These are phyloP conservation scores for Tylopilus sp. DNA, from an alignment of 1,284 basidiomycete genomes.

Conservation along the genomic window DNA sequence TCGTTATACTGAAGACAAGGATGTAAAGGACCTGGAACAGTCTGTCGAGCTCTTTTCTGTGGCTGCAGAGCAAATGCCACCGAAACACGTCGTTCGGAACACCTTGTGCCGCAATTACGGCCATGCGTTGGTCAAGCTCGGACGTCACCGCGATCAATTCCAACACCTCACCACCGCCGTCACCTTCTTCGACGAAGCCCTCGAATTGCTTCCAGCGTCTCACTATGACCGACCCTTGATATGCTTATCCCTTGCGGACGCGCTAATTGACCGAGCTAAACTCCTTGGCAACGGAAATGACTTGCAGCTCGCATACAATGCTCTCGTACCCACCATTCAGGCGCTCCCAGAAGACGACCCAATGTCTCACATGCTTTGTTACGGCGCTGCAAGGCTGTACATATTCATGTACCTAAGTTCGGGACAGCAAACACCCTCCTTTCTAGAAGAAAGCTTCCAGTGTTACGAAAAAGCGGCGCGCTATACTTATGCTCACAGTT, in stretches of 20 bases:
- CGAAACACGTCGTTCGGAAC: constrained; percentile 8
- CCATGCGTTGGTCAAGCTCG: constrained; percentile 8
- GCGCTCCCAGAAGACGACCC: constrained; percentile 10
- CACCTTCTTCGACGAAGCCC: constrained; percentile 7
- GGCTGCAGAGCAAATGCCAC: constrained; percentile 14
- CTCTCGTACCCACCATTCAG: neutral
- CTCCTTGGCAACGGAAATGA: neutral
- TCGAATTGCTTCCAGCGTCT: constrained; percentile 6
- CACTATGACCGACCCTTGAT: constrained; percentile 12
- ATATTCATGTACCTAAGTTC: neutral
- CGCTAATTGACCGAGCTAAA: constrained; percentile 1
- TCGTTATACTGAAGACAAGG: constrained; percentile 1
- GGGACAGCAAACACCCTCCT: neutral
- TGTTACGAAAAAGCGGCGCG: constrained; percentile 13
- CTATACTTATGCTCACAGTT: constrained; percentile 1
- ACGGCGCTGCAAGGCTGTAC: neutral
- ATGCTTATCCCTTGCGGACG: constrained; percentile 4
- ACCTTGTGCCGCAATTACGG: constrained; percentile 16
- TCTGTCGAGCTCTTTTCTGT: constrained; percentile 12
- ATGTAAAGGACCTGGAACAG: constrained; percentile 14
- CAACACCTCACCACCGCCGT: constrained; percentile 16
- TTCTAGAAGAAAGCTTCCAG: constrained; percentile 18
- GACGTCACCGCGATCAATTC: neutral
- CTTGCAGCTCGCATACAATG: neutral
- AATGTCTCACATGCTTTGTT: neutral